Evolutionary conservation across 176 grass and related monocot species (phyloP), one percentile per base, ranked within the genome.

Genomic region (Luzula sylvatica): DNA sequence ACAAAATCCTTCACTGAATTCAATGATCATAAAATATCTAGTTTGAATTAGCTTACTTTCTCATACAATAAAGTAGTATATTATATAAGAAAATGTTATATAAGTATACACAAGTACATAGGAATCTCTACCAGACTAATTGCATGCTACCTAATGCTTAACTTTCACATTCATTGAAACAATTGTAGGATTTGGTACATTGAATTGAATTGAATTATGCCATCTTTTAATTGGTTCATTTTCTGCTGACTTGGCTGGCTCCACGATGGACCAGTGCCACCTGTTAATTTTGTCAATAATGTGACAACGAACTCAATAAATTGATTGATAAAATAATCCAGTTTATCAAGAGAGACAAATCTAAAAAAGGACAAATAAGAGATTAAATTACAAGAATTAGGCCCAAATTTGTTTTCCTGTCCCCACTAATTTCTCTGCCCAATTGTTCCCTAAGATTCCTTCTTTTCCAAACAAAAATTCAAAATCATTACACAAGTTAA

Each of bases 111-210:
- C 29, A 47, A 49, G 59, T 64, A 64, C 42, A 47, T 48, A 26
- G 15, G 59, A 64, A 64, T 64, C 59, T 64, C 25, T 49, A 64
- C 59, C 43, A 29, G 43, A 64, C 59, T 44, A 46, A 11, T 9
- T 35, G 30, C n/a, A 35, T 29, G 56, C 41, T 28, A 63, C 59
- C 59, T 63, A 63, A 23, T 48, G 58, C 42, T 17, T 6, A 46
- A 48, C n/a, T 63, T 41, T 63, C 24, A 63, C 24, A 63, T 28
- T 63, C 40, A 63, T 63, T 48, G 58, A 48, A 35, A 48, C 42
- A 63, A 48, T 63, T 48, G 15, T 48, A 60, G 23, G 23, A 35
- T 35, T 35, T 35, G 30, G 30, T 35, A 9, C n/a, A 35, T 35
- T 35, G 15, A 44, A 17, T 63, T 47, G 42, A 21, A 50, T 50